phyloP scores from a whole-genome alignment of 106 monocot genomes.

The Triglochin maritima region DNA sequence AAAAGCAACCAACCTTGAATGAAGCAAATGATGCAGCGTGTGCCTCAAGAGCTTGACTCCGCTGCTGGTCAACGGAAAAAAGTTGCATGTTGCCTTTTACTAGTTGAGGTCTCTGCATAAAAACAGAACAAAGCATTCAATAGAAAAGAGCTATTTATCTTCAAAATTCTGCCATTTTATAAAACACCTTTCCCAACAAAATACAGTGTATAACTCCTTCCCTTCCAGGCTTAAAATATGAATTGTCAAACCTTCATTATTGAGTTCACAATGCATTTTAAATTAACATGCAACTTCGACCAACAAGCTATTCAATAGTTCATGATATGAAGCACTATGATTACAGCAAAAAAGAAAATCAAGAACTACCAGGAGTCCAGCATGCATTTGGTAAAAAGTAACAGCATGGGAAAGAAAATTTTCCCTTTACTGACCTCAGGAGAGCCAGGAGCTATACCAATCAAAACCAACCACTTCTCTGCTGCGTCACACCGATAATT shows the following conservation, averaged over 20 bases:
- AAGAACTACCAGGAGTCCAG: background rate
- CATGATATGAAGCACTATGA: background rate
- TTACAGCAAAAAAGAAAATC: background rate
- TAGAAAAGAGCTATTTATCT: background rate
- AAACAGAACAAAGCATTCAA: background rate
- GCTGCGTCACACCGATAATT: constrained; percentile 91
- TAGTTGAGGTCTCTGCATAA: constrained; percentile 79
- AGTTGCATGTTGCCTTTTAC: constrained; percentile 99
- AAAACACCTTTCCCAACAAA: too few species aligned
- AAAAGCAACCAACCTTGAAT: constrained; percentile 52
- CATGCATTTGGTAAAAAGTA: background rate
- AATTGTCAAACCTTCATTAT: too few species aligned
- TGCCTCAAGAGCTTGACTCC: constrained; percentile 98
- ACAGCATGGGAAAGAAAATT: background rate
- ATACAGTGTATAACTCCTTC: too few species aligned
- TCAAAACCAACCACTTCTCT: constrained; percentile 96
- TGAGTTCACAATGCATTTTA: too few species aligned
- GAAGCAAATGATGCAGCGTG: constrained; percentile 97
- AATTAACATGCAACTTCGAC: too few species aligned
- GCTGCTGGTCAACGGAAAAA: constrained; percentile 96
- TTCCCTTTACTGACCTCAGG: constrained; percentile 46
- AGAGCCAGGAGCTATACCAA: constrained; percentile 95
- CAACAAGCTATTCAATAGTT: too few species aligned
- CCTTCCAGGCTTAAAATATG: too few species aligned
- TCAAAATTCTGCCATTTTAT: too few species aligned